Percentiles rank a stretch among this genome's conserved stretches.
Evolutionary conservation across 352 stramenopile genomes (phyloP).

Genomic region (Globisporangium orthogonon): DNA sequence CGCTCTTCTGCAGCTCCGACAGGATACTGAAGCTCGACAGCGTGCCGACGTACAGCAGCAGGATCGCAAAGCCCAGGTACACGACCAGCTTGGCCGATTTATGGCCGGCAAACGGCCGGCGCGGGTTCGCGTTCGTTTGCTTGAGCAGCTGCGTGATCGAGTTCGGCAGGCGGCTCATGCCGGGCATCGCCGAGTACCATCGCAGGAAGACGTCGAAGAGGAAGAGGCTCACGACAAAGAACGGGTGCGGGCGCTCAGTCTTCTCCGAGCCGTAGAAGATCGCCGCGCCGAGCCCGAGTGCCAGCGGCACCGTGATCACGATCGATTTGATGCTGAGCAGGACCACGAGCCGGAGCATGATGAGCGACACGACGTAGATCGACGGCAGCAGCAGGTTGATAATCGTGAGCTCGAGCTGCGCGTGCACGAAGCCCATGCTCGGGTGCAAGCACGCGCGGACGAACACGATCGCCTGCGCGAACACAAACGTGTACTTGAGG

Average conservation of each 20-base stretch:
- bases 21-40: constrained; percentile 75
- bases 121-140: constrained; percentile 37
- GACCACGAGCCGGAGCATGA: constrained; percentile 66
- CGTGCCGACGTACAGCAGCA: constrained; percentile 61
- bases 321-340: constrained; percentile 44
- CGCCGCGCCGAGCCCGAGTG: constrained; percentile 33
- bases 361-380: constrained; percentile 83
- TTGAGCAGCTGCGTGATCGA: constrained; percentile 64
- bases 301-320: constrained; percentile 43
- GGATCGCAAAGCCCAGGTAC: constrained; percentile 45
- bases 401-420: constrained; percentile 84
- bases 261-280: constrained; percentile 70
- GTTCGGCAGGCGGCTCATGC: constrained; percentile 31
- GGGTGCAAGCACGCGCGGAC: constrained; percentile 70
- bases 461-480: constrained; percentile 78
- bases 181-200: constrained; percentile 38
- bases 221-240: constrained; percentile 71
- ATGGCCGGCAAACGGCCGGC: constrained; percentile 43
- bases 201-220: constrained; percentile 65
- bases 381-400: constrained; percentile 83
- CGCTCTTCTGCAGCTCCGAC: constrained; percentile 58
- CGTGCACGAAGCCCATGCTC: constrained; percentile 83
- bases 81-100: constrained; percentile 55
- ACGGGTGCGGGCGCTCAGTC: constrained; percentile 70
- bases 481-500: constrained; percentile 77